These are phyloP conservation scores for Acacia confusa DNA, from an alignment of 306 rosid species.

Conservation along the genomic window DNA sequence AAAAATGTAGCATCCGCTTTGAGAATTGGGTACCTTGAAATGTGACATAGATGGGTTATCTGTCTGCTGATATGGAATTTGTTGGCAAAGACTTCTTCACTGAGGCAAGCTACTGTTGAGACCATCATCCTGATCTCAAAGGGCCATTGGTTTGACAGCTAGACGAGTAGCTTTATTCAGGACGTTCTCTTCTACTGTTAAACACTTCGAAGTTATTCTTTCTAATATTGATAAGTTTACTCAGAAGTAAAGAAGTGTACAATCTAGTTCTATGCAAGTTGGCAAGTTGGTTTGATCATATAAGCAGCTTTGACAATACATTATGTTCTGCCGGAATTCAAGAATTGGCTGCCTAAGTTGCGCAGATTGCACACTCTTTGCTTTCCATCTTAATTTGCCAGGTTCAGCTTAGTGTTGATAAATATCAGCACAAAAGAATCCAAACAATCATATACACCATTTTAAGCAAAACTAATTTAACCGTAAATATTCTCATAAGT, in stretches of 20 bases:
- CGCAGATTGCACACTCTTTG: background rate
- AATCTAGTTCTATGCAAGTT: constrained; percentile 15
- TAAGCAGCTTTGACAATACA: background rate
- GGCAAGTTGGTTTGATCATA: constrained; percentile 26
- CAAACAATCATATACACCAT: background rate
- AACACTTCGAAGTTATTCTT: background rate
- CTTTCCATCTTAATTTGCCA: background rate
- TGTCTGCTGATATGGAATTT: background rate
- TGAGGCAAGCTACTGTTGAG: constrained; percentile 18
- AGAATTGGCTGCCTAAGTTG: constrained; percentile 19
- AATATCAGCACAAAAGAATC: background rate
- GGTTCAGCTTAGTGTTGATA: background rate
- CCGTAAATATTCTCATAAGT: background rate
- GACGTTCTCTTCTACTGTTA: background rate
- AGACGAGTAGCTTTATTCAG: background rate
- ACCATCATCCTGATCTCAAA: constrained; percentile 17
- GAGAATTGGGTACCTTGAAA: constrained; percentile 28
- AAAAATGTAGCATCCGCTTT: constrained; percentile 13
- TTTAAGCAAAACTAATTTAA: background rate
- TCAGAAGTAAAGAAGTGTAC: background rate
- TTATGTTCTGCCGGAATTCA: constrained; percentile 5
- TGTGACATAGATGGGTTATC: constrained; percentile 13
- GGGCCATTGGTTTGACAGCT: background rate
- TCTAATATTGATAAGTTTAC: constrained; percentile 5
- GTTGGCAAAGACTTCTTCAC: constrained; percentile 14